Conservation (phyloP, 2,329 filamentous ascomycete genomes). For the Trichocomaceae sp. region DNA sequence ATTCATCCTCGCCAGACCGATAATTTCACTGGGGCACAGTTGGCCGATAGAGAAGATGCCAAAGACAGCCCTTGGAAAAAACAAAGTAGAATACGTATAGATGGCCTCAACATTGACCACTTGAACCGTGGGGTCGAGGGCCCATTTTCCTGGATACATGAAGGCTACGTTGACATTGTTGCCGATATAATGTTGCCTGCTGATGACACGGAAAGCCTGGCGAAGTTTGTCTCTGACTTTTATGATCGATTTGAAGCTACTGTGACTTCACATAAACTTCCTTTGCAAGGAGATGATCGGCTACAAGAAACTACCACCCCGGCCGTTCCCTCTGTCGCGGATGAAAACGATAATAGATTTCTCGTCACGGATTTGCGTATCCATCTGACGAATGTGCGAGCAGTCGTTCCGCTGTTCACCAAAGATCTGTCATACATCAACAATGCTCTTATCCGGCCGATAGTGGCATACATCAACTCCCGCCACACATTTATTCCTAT, state of each 20-base stretch:
- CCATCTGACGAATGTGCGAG: slow-evolving; percentile 89
- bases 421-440: slow-evolving; percentile 91
- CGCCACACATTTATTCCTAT: slow-evolving; percentile 93
- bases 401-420: slow-evolving; percentile 86
- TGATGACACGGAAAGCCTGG: slow-evolving; percentile 79
- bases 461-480: slow-evolving; percentile 96
- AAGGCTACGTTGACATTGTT: slow-evolving; percentile 94
- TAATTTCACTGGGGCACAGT: slow-evolving; percentile 61
- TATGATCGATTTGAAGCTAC: slow-evolving; percentile 94
- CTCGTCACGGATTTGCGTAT: slow-evolving; percentile 92
- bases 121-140: slow-evolving; percentile 88
- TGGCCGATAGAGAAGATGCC: slow-evolving; percentile 52
- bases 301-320: slow-evolving; percentile 16
- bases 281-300: slow-evolving; percentile 13
- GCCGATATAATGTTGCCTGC: slow-evolving; percentile 91
- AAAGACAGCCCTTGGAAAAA: slow-evolving; percentile 84
- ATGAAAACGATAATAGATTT: slow-evolving; percentile 62
- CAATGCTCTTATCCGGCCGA: slow-evolving; percentile 87
- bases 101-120: slow-evolving; percentile 90
- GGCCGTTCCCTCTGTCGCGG: slow-evolving; percentile 18
- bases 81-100: slow-evolving; percentile 84
- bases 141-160: slow-evolving; percentile 95
- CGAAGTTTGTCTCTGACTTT: slow-evolving; percentile 93
- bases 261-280: slow-evolving; percentile 68
- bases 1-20: slow-evolving; percentile 92